Evolutionary conservation across 495 filamentous ascomycete species (phyloP), one percentile per base, ranked within the genome.

Genomic region (Hypoxylon lienhwacheense): DNA sequence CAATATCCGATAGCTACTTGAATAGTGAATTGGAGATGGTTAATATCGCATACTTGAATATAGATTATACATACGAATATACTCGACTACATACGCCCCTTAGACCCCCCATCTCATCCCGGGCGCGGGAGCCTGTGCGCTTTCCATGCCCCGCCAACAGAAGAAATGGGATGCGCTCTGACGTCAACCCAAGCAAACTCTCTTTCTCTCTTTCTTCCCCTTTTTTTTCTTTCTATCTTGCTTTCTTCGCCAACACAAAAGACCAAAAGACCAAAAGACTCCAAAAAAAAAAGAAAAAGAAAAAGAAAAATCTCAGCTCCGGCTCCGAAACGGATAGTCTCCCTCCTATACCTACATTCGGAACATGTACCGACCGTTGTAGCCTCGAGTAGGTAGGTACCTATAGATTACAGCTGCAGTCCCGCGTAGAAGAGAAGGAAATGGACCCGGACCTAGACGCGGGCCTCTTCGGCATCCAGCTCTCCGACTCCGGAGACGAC

Each of bases 401-500:
- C 14, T 20, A 3, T 20, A 3, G 16, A 22, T 19, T n/a, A n/a
- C n/a, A n/a, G n/a, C n/a, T n/a, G n/a, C n/a, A n/a, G n/a, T n/a
- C n/a, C n/a, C n/a, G n/a, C n/a, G n/a, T n/a, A n/a, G n/a, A n/a
- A n/a, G n/a, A n/a, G n/a, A n/a, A n/a, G n/a, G 7, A 7, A 45
- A 61, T 55, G 52, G 56, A 66, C 34, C 54, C 65, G 24, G 62
- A 66, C 17, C 54, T 65, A 16, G 52, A 64, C 12, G 32, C 64
- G 19, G 71, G 64, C 26, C 70, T 74, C 24, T 48, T 77, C 20
- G 47, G 40, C 44, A 73, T 75, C 37, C 61, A 68, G 20, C 67
- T 77, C 21, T 73, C 70, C n/a, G 67, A 66, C 25, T 68, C 69
- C 15, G 73, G 74, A 8, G 47, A 60, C 42, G 55, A 48, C 3